Evolutionary conservation across 192 early-diverging fungal genomes (phyloP).

Genomic region (Entrophospora sp.): DNA sequence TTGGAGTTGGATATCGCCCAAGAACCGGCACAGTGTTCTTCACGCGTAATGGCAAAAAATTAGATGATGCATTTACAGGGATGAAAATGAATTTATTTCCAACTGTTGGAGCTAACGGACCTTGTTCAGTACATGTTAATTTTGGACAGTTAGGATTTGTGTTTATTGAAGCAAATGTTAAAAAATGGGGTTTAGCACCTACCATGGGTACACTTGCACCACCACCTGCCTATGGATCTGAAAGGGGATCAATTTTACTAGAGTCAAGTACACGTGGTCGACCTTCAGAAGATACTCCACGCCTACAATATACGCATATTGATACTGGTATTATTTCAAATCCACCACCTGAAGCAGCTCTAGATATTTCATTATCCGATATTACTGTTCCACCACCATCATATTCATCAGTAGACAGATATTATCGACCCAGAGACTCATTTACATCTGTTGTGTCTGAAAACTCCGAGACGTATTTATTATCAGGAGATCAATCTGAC

Average conservation of each 20-base stretch:
- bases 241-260: slow-evolving; percentile 60
- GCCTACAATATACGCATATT: slow-evolving; percentile 3
- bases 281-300: slow-evolving; percentile 14
- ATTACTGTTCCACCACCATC: slow-evolving; percentile 31
- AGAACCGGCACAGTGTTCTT: slow-evolving; percentile 67
- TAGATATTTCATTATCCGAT: slow-evolving; percentile 25
- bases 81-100: slow-evolving; percentile 66
- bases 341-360: slow-evolving; percentile 3
- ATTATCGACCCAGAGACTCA: slow-evolving; percentile 1
- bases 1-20: slow-evolving; percentile 71
- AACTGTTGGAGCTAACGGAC: slow-evolving; percentile 49
- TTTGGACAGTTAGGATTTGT: slow-evolving; percentile 76
- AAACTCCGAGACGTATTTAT: slow-evolving; percentile 13
- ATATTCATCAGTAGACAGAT: slow-evolving; percentile 29
- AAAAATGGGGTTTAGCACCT: slow-evolving; percentile 74
- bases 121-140: slow-evolving; percentile 55
- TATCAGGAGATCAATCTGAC: slow-evolving; percentile 16
- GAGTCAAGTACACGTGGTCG: slow-evolving; percentile 25
- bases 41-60: slow-evolving; percentile 63
- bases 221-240: slow-evolving; percentile 68
- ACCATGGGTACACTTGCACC: slow-evolving; percentile 58
- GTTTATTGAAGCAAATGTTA: slow-evolving; percentile 77
- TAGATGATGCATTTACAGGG: slow-evolving; percentile 61
- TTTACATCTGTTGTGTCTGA: slow-evolving; percentile 12
- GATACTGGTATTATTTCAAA: neutral